Conservation (phyloP, 345 rosid species). For the Lagerstroemia speciosa region DNA sequence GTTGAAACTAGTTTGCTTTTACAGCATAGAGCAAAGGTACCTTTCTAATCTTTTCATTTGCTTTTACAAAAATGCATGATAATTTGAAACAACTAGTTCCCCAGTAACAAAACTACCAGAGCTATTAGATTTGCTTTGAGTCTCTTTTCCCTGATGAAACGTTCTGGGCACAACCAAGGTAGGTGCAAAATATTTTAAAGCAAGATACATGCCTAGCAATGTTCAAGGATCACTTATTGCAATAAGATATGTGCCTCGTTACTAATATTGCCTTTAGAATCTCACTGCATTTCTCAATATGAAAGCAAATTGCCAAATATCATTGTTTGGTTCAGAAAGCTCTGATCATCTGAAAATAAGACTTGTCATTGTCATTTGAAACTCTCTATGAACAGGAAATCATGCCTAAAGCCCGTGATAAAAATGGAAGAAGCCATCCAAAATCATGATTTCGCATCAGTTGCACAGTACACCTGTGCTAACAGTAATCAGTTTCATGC, state of each 20-base stretch:
- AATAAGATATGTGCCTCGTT: background rate
- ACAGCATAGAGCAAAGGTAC: slow-evolving; percentile 80
- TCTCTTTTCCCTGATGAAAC: too few species aligned
- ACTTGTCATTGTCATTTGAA: too few species aligned
- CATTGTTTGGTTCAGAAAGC: too few species aligned
- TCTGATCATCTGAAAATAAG: too few species aligned
- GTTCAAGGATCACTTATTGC: too few species aligned
- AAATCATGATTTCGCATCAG: slow-evolving; percentile 58
- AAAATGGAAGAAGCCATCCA: slow-evolving; percentile 86
- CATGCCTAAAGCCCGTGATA: slow-evolving; percentile 59
- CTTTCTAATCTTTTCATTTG: slow-evolving; percentile 5
- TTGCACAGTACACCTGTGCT: slow-evolving; percentile 68
- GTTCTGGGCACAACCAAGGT: too few species aligned
- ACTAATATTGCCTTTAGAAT: background rate
- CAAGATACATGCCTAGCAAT: too few species aligned
- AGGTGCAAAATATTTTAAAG: too few species aligned
- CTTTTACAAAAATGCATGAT: too few species aligned
- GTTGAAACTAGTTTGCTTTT: slow-evolving; percentile 90
- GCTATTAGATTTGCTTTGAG: background rate
- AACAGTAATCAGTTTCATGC: slow-evolving; percentile 98
- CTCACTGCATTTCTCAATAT: too few species aligned
- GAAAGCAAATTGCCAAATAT: too few species aligned
- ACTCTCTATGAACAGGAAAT: slow-evolving; percentile 36
- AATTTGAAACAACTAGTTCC: background rate
- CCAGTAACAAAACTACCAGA: background rate